Base-by-base conservation (phyloP, 176 grass and related monocot species). In the Urochloa ruziziensis region DNA sequence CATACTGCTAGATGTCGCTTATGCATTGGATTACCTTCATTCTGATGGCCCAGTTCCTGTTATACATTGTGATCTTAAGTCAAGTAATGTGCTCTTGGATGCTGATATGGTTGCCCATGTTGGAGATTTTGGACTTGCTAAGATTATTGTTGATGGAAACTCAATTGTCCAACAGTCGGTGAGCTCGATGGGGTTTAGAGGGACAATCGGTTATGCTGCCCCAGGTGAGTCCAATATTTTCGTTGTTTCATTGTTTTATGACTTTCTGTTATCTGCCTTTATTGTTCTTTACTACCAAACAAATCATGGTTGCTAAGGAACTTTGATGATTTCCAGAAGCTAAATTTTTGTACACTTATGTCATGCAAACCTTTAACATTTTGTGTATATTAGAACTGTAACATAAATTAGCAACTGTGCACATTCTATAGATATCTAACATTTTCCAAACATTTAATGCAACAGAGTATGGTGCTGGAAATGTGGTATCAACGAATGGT, bases 1-100 rank as follows among this genome's bases (percentile, higher is more conserved):
- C 58, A 80, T 89, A 72, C 44, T 63, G 0, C 30, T 89, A 0
- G 86, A 89, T 79, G 61, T 88, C 17, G 79, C 80, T 40, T 18
- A 2, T 34, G 84, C 75, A 1, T 46, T 86, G 25, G 33, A 86
- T 28, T 80, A 80, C 2, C 70, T 86, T 25, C 83, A 86, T 13
- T 24, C n/a, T 3, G 13, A 79, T 85, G 75, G 44, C 1, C 58
- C 62, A 0, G 14, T 15, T 24, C 74, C 74, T 14, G 40, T 86
- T 23, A 23, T 80, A 32, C 62, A 86, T 48, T 68, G 73, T 21
- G 74, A 86, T 78, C 0, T 78, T 0, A 86, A 86, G 2, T 14
- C 71, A 27, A 58, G 66, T 3, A 86, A 78, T 60, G 79, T 82
- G 24, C 66, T 82, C 10, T 32, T 82, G 1, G 66, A 82, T 86